Evolutionary conservation across 176 grass and related monocot species (phyloP).

Genomic region (Calamus simplicifolius): DNA sequence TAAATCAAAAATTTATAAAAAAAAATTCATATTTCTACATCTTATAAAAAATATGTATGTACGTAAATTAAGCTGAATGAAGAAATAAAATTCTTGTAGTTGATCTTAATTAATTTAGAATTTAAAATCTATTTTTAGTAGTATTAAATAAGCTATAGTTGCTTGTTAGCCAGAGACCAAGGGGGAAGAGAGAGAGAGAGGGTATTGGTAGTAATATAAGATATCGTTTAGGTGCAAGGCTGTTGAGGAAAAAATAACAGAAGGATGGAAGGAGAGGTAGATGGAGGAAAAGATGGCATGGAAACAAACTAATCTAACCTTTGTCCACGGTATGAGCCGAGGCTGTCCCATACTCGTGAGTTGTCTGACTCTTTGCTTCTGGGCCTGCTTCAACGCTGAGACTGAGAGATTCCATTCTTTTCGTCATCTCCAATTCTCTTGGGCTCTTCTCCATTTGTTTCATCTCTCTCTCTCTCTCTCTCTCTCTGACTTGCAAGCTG

Average conservation of each 20-base stretch:
- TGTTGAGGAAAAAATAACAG: not conserved
- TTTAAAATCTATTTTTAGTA: too few relatives aligned
- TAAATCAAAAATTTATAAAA: too few relatives aligned
- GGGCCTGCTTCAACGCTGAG: conserved; percentile 32
- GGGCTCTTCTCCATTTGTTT: too few relatives aligned
- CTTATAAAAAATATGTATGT: too few relatives aligned
- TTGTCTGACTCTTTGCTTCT: conserved; percentile 8
- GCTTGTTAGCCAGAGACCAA: too few relatives aligned
- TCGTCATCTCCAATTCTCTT: not conserved
- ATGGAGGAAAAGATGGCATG: not conserved
- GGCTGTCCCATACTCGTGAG: conserved; percentile 22
- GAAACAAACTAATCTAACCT: conserved; percentile 18
- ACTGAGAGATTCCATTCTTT: conserved; percentile 20
- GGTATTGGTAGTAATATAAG: too few relatives aligned
- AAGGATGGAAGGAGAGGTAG: not conserved
- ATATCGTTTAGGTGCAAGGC: not conserved
- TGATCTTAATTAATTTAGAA: too few relatives aligned
- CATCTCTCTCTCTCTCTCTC: not conserved
- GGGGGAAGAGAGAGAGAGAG: too few relatives aligned
- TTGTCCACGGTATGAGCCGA: conserved; percentile 57
- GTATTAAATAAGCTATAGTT: too few relatives aligned
- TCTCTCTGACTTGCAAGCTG: not conserved
- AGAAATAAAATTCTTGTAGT: too few relatives aligned
- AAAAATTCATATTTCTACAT: too few relatives aligned
- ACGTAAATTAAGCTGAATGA: too few relatives aligned